Evolutionary conservation across 768 basidiomycete genomes (phyloP).

Genomic region (Cubamyces sp.): DNA sequence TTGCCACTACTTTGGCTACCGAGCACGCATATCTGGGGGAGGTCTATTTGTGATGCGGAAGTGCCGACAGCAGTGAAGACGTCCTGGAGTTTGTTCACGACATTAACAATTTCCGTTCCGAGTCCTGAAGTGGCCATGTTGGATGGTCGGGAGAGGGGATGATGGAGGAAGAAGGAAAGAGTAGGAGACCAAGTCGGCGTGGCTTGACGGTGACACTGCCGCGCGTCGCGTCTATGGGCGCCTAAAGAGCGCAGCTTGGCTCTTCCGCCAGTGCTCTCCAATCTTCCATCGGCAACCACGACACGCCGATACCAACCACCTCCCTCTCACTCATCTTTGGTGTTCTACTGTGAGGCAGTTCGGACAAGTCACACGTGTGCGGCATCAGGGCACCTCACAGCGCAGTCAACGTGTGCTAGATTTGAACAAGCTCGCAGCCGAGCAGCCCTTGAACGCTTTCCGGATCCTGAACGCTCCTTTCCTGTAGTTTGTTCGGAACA

Average conservation of each 20-base stretch:
- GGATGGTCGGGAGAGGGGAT: conserved; percentile 2
- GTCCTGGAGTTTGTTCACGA: conserved; percentile 90
- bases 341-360: no score
- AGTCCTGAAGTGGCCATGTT: conserved; percentile 56
- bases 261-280: background rate
- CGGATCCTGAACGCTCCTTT: no score
- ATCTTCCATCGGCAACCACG: background rate
- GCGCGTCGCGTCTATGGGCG: conserved; percentile 23
- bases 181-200: conserved; percentile 1
- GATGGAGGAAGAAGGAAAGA: conserved; percentile 14
- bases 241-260: background rate
- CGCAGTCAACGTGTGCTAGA: no score
- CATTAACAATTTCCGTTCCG: conserved; percentile 78
- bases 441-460: no score
- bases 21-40: conserved; percentile 90
- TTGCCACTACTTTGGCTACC: conserved; percentile 93
- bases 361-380: no score
- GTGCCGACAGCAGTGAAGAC: conserved; percentile 86
- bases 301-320: background rate
- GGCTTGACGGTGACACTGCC: conserved; percentile 11
- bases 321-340: background rate
- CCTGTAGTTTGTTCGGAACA: no score
- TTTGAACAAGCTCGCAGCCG: no score
- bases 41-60: conserved; percentile 78
- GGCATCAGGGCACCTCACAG: no score